Evolutionary conservation across 1,284 basidiomycete genomes (phyloP).

Genomic region (Sanghuangporus weigelae): DNA sequence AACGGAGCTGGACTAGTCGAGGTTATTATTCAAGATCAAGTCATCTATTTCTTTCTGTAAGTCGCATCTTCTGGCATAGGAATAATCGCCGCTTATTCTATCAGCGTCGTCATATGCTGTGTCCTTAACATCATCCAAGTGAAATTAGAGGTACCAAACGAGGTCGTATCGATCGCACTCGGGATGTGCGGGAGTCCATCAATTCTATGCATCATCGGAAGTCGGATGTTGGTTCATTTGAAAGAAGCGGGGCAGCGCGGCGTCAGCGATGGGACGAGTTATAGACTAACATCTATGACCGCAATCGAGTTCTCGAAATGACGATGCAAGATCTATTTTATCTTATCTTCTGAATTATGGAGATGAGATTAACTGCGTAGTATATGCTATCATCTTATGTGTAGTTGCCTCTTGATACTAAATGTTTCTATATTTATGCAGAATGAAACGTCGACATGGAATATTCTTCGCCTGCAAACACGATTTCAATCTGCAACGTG

Average conservation of each 20-base stretch:
- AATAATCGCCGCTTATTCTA: not conserved
- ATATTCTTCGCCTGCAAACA: not conserved
- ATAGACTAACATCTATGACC: not conserved
- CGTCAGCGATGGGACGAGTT: constrained; percentile 1
- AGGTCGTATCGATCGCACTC: not conserved
- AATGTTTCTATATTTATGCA: not conserved
- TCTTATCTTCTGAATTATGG: no score
- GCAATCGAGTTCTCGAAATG: not conserved
- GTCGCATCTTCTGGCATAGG: not conserved
- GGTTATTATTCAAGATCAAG: not conserved
- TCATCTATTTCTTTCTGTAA: constrained; percentile 1
- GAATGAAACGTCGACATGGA: not conserved
- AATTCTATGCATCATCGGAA: not conserved
- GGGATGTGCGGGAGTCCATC: not conserved
- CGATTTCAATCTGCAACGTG: not conserved
- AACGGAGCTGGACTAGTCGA: not conserved
- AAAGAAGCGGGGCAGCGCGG: constrained; percentile 3
- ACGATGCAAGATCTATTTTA: no score
- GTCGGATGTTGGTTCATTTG: constrained; percentile 1
- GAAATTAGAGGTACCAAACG: not conserved
- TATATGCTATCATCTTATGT: no score
- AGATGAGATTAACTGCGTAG: no score
- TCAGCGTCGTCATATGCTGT: not conserved
- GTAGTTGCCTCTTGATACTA: no score
- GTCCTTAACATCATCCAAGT: not conserved